These are phyloP conservation scores for Leccinum subfulvum DNA, from an alignment of 1,284 basidiomycete genomes.

Conservation along the genomic window DNA sequence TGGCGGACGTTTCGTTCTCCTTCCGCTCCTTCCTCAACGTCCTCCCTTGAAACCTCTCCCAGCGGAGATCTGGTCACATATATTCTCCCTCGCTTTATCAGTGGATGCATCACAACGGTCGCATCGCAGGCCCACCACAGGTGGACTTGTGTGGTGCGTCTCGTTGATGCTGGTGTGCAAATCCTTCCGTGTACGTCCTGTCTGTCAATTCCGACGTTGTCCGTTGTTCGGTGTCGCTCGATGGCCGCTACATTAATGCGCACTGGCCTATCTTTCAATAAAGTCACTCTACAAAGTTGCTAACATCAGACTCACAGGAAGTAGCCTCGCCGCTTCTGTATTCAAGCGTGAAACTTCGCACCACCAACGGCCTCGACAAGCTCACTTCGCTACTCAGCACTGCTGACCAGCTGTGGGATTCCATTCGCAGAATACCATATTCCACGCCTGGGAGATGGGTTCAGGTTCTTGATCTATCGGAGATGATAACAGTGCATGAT, in stretches of 20 bases:
- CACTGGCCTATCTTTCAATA: slow-evolving; percentile 5
- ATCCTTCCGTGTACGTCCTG: slow-evolving; percentile 61
- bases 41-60: slow-evolving; percentile 57
- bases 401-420: slow-evolving; percentile 81
- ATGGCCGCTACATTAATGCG: slow-evolving; percentile 1
- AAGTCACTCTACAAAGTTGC: slow-evolving; percentile 9
- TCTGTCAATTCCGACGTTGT: slow-evolving; percentile 4
- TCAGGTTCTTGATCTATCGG: slow-evolving; percentile 66
- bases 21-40: slow-evolving; percentile 61
- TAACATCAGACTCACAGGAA: slow-evolving; percentile 46
- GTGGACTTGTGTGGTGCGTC: slow-evolving; percentile 27
- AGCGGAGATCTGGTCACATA: slow-evolving; percentile 65
- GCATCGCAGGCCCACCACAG: slow-evolving; percentile 19
- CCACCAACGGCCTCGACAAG: slow-evolving; percentile 48
- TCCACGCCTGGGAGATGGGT: slow-evolving; percentile 85
- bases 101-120: slow-evolving; percentile 13
- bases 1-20: slow-evolving; percentile 61
- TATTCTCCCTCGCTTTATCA: slow-evolving; percentile 53
- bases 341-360: slow-evolving; percentile 49
- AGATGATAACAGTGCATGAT: slow-evolving; percentile 42
- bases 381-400: slow-evolving; percentile 55
- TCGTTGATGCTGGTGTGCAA: slow-evolving; percentile 66
- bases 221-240: slow-evolving; percentile 1
- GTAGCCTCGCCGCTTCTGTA: slow-evolving; percentile 70
- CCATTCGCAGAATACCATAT: slow-evolving; percentile 78